Base-by-base conservation (phyloP, 305 asterid genomes). In the Fraxinus dipetala region DNA sequence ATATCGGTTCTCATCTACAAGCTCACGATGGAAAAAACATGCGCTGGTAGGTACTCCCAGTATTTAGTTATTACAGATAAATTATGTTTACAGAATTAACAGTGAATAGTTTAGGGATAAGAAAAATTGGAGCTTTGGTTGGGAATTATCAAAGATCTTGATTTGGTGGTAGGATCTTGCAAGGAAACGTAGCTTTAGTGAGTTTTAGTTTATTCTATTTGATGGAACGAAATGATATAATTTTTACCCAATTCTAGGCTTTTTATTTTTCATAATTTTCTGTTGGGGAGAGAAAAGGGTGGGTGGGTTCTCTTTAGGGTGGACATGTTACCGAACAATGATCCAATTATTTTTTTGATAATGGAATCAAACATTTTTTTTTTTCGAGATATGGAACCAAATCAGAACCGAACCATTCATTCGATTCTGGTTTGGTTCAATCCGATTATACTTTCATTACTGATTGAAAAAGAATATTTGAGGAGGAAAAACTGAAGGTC, bases 11-110 rank as follows among this genome's bases (percentile, higher is more conserved):
- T 94, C 72, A 93, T 95, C 82, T 93, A 92, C 80, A 95, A 95
- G 86, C 91, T 95, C 87, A 93, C 85, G 89, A 95, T 93, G 90
- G 98, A 95, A 86, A 95, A 87, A 86, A 95, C 98, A 78, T 95
- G 98, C 87, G 96, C 97, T 18, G 98, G 98, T 94, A 88, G 74
- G 79, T 61, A 61, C 70, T 22, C 32, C 31, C 28, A 22, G 10
- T 61, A 14, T 20, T 20, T 61, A 20, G 70, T 22, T 20, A 7
- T 20, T 61, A 61, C 24, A 1, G 67, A 18, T 20, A 56, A 56
- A 56, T 56, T 56, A 6, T 59, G 69, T 59, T 59, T 6, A 59
- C 69, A n/a, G 11, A 59, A 56, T 56, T 56, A 24, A 5, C 67
- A 80, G 72, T 28, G 67, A 54, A 80, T 59, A 67, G 61, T 81